Evolutionary conservation across 2,329 filamentous ascomycete species (phyloP).

Genomic region (Boeremia exigua): DNA sequence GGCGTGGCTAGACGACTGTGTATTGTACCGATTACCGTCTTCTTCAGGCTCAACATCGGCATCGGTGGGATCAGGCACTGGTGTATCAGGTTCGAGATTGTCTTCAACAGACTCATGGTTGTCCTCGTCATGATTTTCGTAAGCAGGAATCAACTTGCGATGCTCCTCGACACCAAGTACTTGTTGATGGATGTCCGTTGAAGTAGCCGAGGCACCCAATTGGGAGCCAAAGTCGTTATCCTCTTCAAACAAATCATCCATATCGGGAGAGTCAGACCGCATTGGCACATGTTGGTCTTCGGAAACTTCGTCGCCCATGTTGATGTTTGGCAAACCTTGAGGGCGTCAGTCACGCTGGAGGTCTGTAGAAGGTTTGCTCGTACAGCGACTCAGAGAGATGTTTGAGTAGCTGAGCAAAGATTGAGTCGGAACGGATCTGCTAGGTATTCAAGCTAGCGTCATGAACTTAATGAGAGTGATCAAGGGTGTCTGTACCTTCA

Average conservation of each 20-base stretch:
- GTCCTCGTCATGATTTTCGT: neutral
- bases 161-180: neutral
- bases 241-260: neutral
- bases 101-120: conserved; percentile 5
- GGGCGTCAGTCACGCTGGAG: neutral
- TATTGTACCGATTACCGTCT: neutral
- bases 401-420: too few relatives aligned
- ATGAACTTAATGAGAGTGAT: too few relatives aligned
- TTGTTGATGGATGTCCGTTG: neutral
- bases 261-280: neutral
- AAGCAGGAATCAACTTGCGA: neutral
- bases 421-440: too few relatives aligned
- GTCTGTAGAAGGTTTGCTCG: too few relatives aligned
- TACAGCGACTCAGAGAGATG: too few relatives aligned
- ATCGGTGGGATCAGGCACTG: neutral
- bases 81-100: neutral
- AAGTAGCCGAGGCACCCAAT: neutral
- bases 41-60: conserved; percentile 1
- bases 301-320: neutral
- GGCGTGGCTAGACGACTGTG: neutral
- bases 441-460: too few relatives aligned
- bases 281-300: conserved; percentile 2
- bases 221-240: neutral
- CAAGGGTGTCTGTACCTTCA: too few relatives aligned
- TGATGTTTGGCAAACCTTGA: neutral